A percentile compares a stretch with the other conserved stretches of the same genome.
phyloP scores from a whole-genome alignment of 2,329 filamentous ascomycete species.

The Lasiodiplodia citricola region DNA sequence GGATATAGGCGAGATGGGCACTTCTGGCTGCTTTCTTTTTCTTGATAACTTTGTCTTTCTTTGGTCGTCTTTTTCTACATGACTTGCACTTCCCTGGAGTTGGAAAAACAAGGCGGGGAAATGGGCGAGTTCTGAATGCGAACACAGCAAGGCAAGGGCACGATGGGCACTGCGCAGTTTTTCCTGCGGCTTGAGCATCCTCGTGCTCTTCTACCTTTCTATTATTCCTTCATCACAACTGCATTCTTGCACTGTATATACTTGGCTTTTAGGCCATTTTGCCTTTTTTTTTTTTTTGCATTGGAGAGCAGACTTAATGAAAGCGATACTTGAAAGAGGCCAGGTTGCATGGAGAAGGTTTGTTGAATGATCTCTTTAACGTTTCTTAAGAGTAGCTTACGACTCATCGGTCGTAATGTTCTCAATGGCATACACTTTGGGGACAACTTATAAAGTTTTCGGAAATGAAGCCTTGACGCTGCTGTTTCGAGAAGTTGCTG shows the following conservation, averaged over 20 bases:
- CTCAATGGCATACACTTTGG: too few relatives aligned
- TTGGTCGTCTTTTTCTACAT: background rate
- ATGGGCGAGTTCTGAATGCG: background rate
- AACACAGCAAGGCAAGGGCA: background rate
- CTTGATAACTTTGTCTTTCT: background rate
- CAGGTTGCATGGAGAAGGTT: too few relatives aligned
- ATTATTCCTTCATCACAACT: background rate
- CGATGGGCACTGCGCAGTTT: background rate
- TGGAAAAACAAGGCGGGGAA: background rate
- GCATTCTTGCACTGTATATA: background rate
- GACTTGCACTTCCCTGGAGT: conserved; percentile 21
- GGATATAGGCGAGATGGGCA: background rate
- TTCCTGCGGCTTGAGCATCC: background rate
- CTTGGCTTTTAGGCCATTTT: background rate
- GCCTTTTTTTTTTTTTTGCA: background rate
- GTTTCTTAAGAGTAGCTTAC: too few relatives aligned
- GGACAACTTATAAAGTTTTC: too few relatives aligned
- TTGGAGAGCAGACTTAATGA: background rate
- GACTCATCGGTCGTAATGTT: too few relatives aligned
- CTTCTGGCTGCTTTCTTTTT: background rate
- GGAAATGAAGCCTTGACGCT: too few relatives aligned
- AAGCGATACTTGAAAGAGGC: background rate
- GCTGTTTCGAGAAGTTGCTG: too few relatives aligned
- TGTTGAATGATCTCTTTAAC: too few relatives aligned
- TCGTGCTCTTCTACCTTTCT: background rate